Evolutionary conservation across 1,284 basidiomycete species (phyloP).

Genomic region (Rhodotorula sp.): DNA sequence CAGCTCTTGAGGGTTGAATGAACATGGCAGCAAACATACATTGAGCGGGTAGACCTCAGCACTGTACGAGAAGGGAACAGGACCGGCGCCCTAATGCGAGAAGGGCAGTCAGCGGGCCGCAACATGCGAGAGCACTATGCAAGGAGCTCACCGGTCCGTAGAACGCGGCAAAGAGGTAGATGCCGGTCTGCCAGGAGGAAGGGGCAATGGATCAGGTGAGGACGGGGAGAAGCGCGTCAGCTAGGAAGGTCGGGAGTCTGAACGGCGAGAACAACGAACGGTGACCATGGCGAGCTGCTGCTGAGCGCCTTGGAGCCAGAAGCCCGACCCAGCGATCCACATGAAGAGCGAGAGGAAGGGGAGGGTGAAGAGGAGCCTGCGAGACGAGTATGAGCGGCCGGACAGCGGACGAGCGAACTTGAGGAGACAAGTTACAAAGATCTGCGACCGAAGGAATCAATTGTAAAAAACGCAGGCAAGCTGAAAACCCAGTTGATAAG

Average conservation of each 20-base stretch:
- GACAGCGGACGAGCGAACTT: constrained; percentile 50
- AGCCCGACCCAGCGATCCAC: constrained; percentile 37
- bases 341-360: constrained; percentile 52
- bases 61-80: constrained; percentile 52
- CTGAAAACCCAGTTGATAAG: constrained; percentile 44
- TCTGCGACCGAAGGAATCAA: constrained; percentile 50
- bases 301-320: constrained; percentile 21
- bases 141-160: not conserved
- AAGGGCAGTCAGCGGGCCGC: too few relatives aligned
- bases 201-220: not conserved
- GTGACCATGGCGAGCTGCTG: constrained; percentile 32
- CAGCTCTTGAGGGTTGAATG: too few relatives aligned
- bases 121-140: not conserved
- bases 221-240: not conserved
- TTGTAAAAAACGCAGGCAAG: constrained; percentile 45
- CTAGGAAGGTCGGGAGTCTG: not conserved
- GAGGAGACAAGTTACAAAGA: constrained; percentile 49
- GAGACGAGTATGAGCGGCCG: constrained; percentile 9
- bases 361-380: constrained; percentile 47
- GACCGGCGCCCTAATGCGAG: constrained; percentile 43
- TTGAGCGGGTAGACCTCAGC: constrained; percentile 57
- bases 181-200: not conserved
- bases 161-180: constrained; percentile 35
- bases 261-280: constrained; percentile 1
- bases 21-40: too few relatives aligned